Evolutionary conservation across 2,329 filamentous ascomycete species (phyloP), one percentile per base, ranked within the genome.

Genomic region (Beauveria caledonica): DNA sequence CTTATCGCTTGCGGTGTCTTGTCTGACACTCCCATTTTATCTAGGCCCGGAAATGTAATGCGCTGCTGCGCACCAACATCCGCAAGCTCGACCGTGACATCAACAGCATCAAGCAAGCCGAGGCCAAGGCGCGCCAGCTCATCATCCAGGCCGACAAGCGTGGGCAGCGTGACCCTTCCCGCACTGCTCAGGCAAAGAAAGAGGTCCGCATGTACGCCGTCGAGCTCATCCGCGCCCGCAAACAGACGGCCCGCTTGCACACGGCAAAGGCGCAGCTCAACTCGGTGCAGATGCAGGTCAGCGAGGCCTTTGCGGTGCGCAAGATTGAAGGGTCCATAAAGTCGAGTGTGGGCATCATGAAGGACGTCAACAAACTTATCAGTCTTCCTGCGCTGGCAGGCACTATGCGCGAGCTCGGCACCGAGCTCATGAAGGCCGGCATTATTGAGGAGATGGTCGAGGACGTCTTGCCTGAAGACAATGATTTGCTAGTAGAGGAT

Each of bases 381-480:
- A 82, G 87, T 29, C 75, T 99, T 67, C 94, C 94, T 11, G 89
- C 96, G 66, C 79, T 97, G 63, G 90, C 88, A 21, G 86, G 84
- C 15, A 97, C 92, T 9, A 97, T 97, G 93, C 81, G 86, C 64
- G 90, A 96, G 73, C 78, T 97, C 54, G 88, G 87, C 68, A 81
- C 87, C 61, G 94, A 97, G 80, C 76, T 97, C 66, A 89, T 96
- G 73, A 95, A 92, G 77, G 93, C 94, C 2, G 94, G 93, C 17
- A 93, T 99, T 65, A 96, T 97, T 63, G 93, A 97, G 79, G 94
- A 99, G 78, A 97, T 97, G 89, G 86, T 96, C 5, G 89, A 87
- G 52, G 93, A 97, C 71, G 86, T 82, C 48, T 77, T 97, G 65
- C 90, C 92, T n/a, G 83, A 87, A 65, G 87, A 92, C 61, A 75